phyloP scores from a whole-genome alignment of 345 rosid species.

The Eutrema heterophyllum region DNA sequence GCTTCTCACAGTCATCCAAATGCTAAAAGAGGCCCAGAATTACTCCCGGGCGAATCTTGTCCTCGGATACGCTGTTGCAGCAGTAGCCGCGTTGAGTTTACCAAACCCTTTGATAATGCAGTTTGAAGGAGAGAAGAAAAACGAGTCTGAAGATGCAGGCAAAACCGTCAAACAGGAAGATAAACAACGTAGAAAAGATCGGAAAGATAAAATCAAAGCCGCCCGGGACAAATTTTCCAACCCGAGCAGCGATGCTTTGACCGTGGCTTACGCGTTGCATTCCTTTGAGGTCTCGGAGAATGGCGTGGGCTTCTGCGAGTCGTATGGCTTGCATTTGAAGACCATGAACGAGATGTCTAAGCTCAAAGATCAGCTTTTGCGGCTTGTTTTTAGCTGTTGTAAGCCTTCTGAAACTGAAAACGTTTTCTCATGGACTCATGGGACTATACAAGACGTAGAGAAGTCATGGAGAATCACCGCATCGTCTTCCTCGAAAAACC shows the following conservation, averaged over 20 bases:
- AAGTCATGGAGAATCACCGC: conserved; percentile 48
- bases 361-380: conserved; percentile 79
- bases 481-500: conserved; percentile 37
- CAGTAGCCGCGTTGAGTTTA: conserved; percentile 74
- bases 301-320: conserved; percentile 49
- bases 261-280: conserved; percentile 64
- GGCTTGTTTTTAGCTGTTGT: conserved; percentile 54
- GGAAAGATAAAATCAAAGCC: conserved; percentile 48
- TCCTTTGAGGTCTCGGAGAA: conserved; percentile 55
- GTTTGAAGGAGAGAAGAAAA: conserved; percentile 41
- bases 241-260: conserved; percentile 78
- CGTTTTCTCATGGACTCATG: conserved; percentile 72
- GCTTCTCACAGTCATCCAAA: conserved; percentile 76
- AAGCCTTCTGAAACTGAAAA: conserved; percentile 24
- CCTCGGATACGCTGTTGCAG: conserved; percentile 74
- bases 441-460: conserved; percentile 60
- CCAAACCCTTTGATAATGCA: conserved; percentile 68
- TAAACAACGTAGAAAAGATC: conserved; percentile 49
- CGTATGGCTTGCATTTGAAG: conserved; percentile 58
- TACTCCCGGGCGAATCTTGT: conserved; percentile 55
- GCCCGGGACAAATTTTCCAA: conserved; percentile 64
- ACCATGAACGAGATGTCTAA: conserved; percentile 93
- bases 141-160: conserved; percentile 30
- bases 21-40: conserved; percentile 35
- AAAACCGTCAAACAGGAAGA: conserved; percentile 40